Percentiles rank a stretch among this genome's conserved stretches.
phyloP scores from a whole-genome alignment of 129 eudicot genomes.

The Flaveria bidentis region DNA sequence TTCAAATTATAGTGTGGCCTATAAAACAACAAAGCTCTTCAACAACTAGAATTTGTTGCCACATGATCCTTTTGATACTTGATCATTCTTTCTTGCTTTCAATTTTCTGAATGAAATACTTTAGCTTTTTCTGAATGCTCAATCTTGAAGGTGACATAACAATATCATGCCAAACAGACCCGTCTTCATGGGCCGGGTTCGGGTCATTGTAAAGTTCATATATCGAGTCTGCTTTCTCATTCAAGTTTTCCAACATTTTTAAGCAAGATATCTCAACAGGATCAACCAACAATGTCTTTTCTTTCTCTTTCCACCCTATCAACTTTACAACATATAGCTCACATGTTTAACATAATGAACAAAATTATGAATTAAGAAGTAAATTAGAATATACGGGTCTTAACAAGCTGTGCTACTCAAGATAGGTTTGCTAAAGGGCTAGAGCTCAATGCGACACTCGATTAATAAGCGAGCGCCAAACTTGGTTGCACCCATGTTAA shows the following conservation, averaged over 20 bases:
- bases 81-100: constrained; percentile 48
- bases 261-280: constrained; percentile 78
- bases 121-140: constrained; percentile 82
- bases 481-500: too few relatives aligned
- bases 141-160: constrained; percentile 87
- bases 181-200: constrained; percentile 55
- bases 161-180: constrained; percentile 91
- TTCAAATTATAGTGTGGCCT: too few relatives aligned
- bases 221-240: constrained; percentile 68
- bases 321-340: constrained; percentile 38
- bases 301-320: constrained; percentile 98
- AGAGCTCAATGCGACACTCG: too few relatives aligned
- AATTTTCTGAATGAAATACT: constrained; percentile 64
- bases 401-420: too few relatives aligned
- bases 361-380: not conserved
- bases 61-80: not conserved
- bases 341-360: not conserved
- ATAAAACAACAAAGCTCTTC: not conserved
- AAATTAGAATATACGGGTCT: too few relatives aligned
- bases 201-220: constrained; percentile 67
- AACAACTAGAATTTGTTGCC: not conserved
- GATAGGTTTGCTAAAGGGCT: too few relatives aligned
- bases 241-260: constrained; percentile 58
- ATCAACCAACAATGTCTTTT: constrained; percentile 82
- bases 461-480: too few relatives aligned